Base-by-base conservation (phyloP, 2,329 filamentous ascomycete species). In the Exophiala spinifera region DNA sequence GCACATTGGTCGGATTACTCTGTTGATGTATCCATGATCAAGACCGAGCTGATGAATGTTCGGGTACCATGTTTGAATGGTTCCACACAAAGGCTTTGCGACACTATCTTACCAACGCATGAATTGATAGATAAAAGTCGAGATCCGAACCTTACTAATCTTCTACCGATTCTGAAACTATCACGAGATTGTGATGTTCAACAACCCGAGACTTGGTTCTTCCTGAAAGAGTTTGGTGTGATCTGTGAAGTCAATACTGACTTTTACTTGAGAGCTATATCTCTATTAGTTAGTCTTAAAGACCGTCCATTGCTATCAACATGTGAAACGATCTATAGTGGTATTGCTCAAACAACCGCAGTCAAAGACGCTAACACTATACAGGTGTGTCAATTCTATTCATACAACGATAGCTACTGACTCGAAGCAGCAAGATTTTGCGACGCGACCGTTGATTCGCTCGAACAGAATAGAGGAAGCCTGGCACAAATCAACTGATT, bases 81-180 rank as follows among this genome's bases (percentile, higher is more conserved):
- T 21, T 31, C 7, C 36, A 36, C 5, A 42, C 10, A 44, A 40
- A 15, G 19, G 21, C 23, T 56, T 10, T 17, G 48, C 14, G 43
- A 47, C 8, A 56, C 49, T 44, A 51, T 56, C 37, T 45, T 56
- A 44, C 53, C 53, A 5, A 52, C 49, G 19, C 21, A 56, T 7
- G 17, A 56, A 25, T 31, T 56, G 21, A 8, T 56, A 14, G 43
- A 48, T 15, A 34, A 23, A 17, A 45, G 43, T 23, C n/a, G 23
- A 25, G 25, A 53, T 2, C 21, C 34, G 5, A 39, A 49, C 15
- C n/a, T 56, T 17, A 23, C 11, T 3, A 15, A 28, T 6, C 17
- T 56, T n/a, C n/a, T n/a, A 45, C 53, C 53, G 43, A 49, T 56
- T 28, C 39, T 56, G 42, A 48, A 52, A 40, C 53, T 56, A 37